Evolutionary conservation across 2,329 filamentous ascomycete species (phyloP).

Genomic region (Teratosphaeria viscida): DNA sequence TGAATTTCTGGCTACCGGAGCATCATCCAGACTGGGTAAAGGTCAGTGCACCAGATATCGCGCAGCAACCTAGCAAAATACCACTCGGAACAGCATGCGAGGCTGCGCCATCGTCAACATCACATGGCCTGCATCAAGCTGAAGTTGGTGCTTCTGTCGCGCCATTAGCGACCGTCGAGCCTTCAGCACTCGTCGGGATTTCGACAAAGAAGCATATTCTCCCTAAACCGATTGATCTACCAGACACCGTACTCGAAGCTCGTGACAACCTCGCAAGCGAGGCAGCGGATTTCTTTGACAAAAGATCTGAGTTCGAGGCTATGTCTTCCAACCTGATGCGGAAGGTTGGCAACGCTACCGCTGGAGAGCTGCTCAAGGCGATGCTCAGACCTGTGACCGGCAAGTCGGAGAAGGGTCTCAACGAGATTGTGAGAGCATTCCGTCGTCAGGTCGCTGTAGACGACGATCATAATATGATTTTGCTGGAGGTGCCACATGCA

Average conservation of each 20-base stretch:
- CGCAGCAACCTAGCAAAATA: not conserved
- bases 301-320: conserved; percentile 10
- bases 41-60: not conserved
- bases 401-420: conserved; percentile 11
- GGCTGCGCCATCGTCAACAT: not conserved
- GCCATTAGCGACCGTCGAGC: not conserved
- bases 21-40: conserved; percentile 23
- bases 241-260: conserved; percentile 12
- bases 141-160: not conserved
- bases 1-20: conserved; percentile 52
- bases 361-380: conserved; percentile 12
- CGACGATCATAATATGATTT: not conserved
- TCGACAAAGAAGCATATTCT: not conserved
- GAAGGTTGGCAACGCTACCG: conserved; percentile 13
- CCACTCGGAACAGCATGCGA: not conserved
- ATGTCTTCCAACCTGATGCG: conserved; percentile 9
- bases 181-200: not conserved
- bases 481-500: conserved; percentile 8
- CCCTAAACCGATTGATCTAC: not conserved
- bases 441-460: conserved; percentile 15
- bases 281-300: conserved; percentile 36
- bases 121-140: not conserved
- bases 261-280: conserved; percentile 37
- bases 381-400: conserved; percentile 10
- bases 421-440: conserved; percentile 20